phyloP scores from a whole-genome alignment of 176 grass and related monocot genomes.

The Oryza punctata region DNA sequence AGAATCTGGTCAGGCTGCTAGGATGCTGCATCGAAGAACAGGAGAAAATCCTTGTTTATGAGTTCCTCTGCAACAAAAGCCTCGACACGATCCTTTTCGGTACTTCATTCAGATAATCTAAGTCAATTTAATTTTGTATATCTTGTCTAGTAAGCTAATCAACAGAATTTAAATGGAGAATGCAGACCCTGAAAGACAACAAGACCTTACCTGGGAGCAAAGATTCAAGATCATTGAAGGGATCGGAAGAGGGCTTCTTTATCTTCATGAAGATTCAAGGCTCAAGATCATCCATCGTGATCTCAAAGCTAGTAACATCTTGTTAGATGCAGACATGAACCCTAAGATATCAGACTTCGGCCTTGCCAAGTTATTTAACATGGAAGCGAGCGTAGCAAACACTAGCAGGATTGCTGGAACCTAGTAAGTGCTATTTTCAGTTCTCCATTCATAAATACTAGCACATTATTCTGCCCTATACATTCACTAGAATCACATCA shows the following conservation, averaged over 20 bases:
- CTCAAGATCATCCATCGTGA: conserved; percentile 57
- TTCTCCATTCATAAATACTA: too few species aligned
- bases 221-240: conserved; percentile 62
- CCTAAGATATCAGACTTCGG: conserved; percentile 73
- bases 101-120: neutral
- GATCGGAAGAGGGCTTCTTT: conserved; percentile 51
- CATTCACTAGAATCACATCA: too few species aligned
- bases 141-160: neutral
- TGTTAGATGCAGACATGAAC: conserved; percentile 52
- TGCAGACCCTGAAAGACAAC: conserved; percentile 32
- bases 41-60: conserved; percentile 59
- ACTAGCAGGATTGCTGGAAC: conserved; percentile 56
- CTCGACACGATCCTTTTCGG: conserved; percentile 56
- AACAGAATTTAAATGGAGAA: neutral
- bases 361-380: conserved; percentile 51
- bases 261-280: conserved; percentile 70
- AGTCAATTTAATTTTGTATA: neutral
- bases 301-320: conserved; percentile 57
- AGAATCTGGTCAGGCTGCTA: conserved; percentile 51
- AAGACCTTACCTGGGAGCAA: conserved; percentile 32
- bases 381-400: conserved; percentile 36
- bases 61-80: conserved; percentile 53
- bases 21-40: conserved; percentile 52
- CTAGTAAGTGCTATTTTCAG: conserved; percentile 53
- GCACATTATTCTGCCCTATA: too few species aligned